Evolutionary conservation across 768 basidiomycete species (phyloP), one percentile per base, ranked within the genome.

Genomic region (Tricholoma terreum): DNA sequence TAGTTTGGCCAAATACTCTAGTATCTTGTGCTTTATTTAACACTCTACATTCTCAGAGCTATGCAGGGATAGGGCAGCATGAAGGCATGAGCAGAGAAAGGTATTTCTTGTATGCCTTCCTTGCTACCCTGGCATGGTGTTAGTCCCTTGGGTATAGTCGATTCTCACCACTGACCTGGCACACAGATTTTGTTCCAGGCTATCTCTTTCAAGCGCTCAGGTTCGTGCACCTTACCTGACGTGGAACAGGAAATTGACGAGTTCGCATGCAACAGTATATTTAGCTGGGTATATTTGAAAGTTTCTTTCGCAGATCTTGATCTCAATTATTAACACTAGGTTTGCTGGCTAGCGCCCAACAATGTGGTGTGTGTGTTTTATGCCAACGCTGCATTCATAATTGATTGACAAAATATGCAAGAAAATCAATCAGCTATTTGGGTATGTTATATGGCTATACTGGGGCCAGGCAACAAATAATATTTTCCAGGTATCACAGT

Each of bases 11-110:
- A 1, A 79, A 81, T 56, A 84, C 84, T 38, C 75, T 90, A 4
- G 89, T 90, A 11, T 75, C 80, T 0, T 88, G 87, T 62, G 84
- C 86, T 2, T 69, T 90, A 3, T 89, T 87, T 69, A 90, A 90
- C 61, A 90, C 88, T 0, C 77, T 90, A 7, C 89, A 90, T 67
- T 81, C 82, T 0, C 78, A 83, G 52, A 76, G 72, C 35, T 83
- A 84, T 59, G 78, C 78, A 27, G 84, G 84, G 1, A 77, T 82
- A 52, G 83, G 83, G 1, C 65, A 73, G 14, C 78, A 78, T 36
- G 80, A 79, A 21, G 83, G 84, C 3, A 67, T 86, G 43, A 79
- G 76, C 43, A 73, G 86, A 64, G 85, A 87, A 62, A 72, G 79
- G 5, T 88, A 81, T 70, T 87, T 87, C 66, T 54, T 72, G 30